Conservation (phyloP, 495 filamentous ascomycete genomes). For the Hyaloscypha variabilis region DNA sequence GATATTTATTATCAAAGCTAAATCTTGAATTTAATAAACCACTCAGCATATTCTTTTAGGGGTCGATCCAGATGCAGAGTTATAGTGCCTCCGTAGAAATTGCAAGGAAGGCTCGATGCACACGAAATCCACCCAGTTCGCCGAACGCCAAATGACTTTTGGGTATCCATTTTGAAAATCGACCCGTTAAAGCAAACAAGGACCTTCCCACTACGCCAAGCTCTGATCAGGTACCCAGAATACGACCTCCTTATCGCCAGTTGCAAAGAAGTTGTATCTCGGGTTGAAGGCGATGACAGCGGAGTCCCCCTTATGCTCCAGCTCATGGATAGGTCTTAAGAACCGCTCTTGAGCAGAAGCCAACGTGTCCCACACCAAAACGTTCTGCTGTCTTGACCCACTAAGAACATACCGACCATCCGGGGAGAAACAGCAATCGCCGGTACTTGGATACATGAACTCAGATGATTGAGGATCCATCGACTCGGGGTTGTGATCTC, state of each 20-base stretch:
- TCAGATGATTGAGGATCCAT: slow-evolving; percentile 33
- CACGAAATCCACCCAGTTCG: slow-evolving; percentile 1
- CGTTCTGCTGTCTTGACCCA: slow-evolving; percentile 69
- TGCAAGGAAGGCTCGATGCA: background rate
- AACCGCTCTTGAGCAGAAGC: slow-evolving; percentile 55
- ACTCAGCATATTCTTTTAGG: background rate
- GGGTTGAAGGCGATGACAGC: slow-evolving; percentile 87
- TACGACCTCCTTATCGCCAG: slow-evolving; percentile 82
- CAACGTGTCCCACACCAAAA: slow-evolving; percentile 83
- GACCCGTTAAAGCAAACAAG: background rate
- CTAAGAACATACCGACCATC: slow-evolving; percentile 87
- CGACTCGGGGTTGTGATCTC: slow-evolving; percentile 40
- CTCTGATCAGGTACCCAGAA: slow-evolving; percentile 88
- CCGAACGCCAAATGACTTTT: slow-evolving; percentile 6
- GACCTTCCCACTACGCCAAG: slow-evolving; percentile 26
- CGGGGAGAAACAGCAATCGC: slow-evolving; percentile 84
- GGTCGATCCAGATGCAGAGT: background rate
- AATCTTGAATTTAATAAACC: background rate
- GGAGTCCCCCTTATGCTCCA: slow-evolving; percentile 68
- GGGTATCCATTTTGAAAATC: slow-evolving; percentile 4
- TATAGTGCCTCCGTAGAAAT: background rate
- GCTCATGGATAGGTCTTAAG: slow-evolving; percentile 62
- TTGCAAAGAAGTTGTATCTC: slow-evolving; percentile 84
- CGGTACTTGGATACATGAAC: slow-evolving; percentile 51
- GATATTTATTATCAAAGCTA: background rate